Conservation (phyloP, 2,329 filamentous ascomycete genomes). For the Bipolaris victoriae region DNA sequence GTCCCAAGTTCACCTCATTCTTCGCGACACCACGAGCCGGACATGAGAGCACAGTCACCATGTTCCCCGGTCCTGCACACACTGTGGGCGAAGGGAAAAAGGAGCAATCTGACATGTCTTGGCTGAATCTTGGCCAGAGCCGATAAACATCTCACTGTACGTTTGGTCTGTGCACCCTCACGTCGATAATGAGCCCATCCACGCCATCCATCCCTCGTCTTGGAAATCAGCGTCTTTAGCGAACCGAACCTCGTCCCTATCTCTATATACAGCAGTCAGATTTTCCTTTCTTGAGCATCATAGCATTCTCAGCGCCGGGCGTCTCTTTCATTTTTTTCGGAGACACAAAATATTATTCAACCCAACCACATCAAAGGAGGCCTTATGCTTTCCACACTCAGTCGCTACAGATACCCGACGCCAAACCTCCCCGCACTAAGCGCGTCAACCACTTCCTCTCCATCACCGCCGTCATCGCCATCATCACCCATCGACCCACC, state of each 20-base stretch:
- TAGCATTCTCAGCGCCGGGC: constrained; percentile 41
- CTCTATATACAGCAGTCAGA: constrained; percentile 23
- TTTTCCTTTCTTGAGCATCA: constrained; percentile 32
- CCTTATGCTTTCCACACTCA: constrained; percentile 29
- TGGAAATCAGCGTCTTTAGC: constrained; percentile 32
- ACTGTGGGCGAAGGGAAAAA: constrained; percentile 27
- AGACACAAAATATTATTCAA: neutral
- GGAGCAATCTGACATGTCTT: constrained; percentile 71
- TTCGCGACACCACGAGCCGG: constrained; percentile 54
- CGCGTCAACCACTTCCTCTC: constrained; percentile 7
- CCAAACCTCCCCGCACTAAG: constrained; percentile 12
- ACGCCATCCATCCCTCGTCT: constrained; percentile 12
- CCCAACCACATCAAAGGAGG: constrained; percentile 20
- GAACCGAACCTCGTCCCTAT: constrained; percentile 16
- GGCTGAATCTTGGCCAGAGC: constrained; percentile 71
- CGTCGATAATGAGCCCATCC: constrained; percentile 14
- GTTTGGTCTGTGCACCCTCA: constrained; percentile 1
- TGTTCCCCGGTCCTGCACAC: constrained; percentile 33
- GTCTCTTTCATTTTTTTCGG: constrained; percentile 17
- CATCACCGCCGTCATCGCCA: neutral
- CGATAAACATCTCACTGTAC: constrained; percentile 20
- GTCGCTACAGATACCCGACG: constrained; percentile 49
- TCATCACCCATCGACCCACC: neutral
- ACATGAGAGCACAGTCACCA: constrained; percentile 62
- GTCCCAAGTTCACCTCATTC: constrained; percentile 61